These are phyloP conservation scores for Iris pallida DNA, from an alignment of 116 monocot species.

Conservation along the genomic window DNA sequence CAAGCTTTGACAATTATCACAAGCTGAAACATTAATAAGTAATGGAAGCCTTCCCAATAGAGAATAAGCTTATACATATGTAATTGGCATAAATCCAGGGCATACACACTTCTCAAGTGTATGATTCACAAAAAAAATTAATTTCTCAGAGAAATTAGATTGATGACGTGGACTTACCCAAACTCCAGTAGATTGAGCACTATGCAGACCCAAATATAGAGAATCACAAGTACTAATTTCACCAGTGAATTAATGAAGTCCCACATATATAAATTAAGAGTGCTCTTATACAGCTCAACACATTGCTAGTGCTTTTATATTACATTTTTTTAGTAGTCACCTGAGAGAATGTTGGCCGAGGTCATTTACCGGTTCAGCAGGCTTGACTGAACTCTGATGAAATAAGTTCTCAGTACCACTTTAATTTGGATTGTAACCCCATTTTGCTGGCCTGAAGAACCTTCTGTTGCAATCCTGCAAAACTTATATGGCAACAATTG, in stretches of 20 bases:
- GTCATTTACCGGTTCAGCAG: conserved; percentile 27
- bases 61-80: no score
- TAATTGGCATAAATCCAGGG: no score
- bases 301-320: background rate
- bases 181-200: background rate
- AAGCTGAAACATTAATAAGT: no score
- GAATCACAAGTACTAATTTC: background rate
- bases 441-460: conserved; percentile 36
- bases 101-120: background rate
- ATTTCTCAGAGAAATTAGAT: background rate
- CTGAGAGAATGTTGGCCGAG: conserved; percentile 26
- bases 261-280: background rate
- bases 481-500: background rate
- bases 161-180: background rate
- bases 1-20: no score
- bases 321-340: no score
- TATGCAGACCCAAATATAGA: background rate
- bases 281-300: background rate
- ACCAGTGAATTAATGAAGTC: background rate
- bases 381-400: conserved; percentile 19
- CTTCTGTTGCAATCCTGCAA: conserved; percentile 43
- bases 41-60: no score
- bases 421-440: conserved; percentile 30
- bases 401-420: conserved; percentile 16
- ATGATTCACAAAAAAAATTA: no score